phyloP scores from a whole-genome alignment of 1,284 basidiomycete genomes.

The Porogramme epimiltina region DNA sequence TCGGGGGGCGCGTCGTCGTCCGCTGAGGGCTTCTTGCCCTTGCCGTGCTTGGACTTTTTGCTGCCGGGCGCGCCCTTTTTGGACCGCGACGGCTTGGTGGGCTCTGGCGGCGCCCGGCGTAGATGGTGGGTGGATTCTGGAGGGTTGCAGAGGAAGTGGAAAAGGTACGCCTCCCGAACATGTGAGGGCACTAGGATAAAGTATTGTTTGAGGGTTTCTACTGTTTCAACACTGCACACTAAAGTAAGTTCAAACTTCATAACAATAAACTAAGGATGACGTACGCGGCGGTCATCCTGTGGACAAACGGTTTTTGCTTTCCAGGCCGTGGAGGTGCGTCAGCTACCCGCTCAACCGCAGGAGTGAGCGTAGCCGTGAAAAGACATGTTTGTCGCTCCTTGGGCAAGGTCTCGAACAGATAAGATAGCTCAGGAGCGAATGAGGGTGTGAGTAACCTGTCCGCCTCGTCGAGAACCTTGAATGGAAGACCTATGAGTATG shows the following conservation, averaged over 20 bases:
- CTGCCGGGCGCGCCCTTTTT: conserved; percentile 16
- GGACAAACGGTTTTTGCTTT: conserved; percentile 87
- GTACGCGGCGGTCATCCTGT: conserved; percentile 79
- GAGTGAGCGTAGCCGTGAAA: conserved; percentile 94
- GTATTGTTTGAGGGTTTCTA: conserved; percentile 82
- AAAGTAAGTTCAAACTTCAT: neutral
- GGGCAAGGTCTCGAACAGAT: conserved; percentile 82
- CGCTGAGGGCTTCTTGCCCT: conserved; percentile 32
- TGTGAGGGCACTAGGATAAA: conserved; percentile 96
- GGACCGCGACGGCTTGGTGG: conserved; percentile 30
- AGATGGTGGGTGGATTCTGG: conserved; percentile 76
- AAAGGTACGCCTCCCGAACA: conserved; percentile 92
- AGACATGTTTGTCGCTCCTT: conserved; percentile 91
- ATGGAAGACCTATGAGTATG: neutral
- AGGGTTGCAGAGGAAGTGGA: conserved; percentile 87
- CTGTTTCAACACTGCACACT: conserved; percentile 77
- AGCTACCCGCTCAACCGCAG: conserved; percentile 83
- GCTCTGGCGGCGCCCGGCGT: conserved; percentile 61
- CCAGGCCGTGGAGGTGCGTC: conserved; percentile 76
- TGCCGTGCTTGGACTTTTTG: conserved; percentile 34
- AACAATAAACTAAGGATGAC: conserved; percentile 27
- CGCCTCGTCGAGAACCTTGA: conserved; percentile 92
- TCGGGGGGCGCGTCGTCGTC: conserved; percentile 51
- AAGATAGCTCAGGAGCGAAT: conserved; percentile 85
- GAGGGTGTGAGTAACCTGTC: conserved; percentile 91